Base-by-base conservation (phyloP, 148 eudicot genomes). In the Rhododendron molle region DNA sequence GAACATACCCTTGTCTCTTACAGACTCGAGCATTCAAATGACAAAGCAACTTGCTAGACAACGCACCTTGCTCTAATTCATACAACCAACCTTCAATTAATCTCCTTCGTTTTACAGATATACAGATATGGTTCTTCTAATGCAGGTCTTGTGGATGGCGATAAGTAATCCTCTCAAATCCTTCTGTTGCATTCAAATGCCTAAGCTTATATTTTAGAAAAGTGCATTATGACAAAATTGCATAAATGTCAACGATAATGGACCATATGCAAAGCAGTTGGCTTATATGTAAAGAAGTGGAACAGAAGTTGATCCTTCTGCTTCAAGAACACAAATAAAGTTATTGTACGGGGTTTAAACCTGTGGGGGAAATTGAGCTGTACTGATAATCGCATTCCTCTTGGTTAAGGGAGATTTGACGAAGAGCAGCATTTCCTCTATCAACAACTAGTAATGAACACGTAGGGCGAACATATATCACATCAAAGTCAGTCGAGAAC, bases 341-440 rank as follows among this genome's bases (percentile, higher is more conserved):
- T 79, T 36, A 80, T n/a, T 85, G 78, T 47, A n/a, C 23, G 56
- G 36, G 73, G 26, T 72, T 82, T 85, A 76, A 86, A 95, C 99
- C 99, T 89, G 95, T 83, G 56, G 86, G 50, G 60, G 98, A 90
- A 87, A 97, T 86, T 65, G 98, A 92, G 79, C 91, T 93, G 90
- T 91, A 44, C 72, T 93, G 85, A 78, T 87, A 90, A 86, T 91
- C 93, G 85, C 99, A 96, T 72, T 96, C 99, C 88, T 95, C 98
- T 86, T 93, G 92, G 67, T 89, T 90, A 60, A 96, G 94, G 77
- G 98, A 89, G 34, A 96, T 96, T 92, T 95, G 94, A 79, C 99
- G 91, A 85, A 96, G 94, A 82, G 99, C 99, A 79, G 99, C 98
- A 90, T 96, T 95, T 82, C 99, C 98, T 81, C 99, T 90, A 84